Evolutionary conservation across 352 stramenopile genomes (phyloP).

Genomic region (Stephanocyclus meneghinianus): DNA sequence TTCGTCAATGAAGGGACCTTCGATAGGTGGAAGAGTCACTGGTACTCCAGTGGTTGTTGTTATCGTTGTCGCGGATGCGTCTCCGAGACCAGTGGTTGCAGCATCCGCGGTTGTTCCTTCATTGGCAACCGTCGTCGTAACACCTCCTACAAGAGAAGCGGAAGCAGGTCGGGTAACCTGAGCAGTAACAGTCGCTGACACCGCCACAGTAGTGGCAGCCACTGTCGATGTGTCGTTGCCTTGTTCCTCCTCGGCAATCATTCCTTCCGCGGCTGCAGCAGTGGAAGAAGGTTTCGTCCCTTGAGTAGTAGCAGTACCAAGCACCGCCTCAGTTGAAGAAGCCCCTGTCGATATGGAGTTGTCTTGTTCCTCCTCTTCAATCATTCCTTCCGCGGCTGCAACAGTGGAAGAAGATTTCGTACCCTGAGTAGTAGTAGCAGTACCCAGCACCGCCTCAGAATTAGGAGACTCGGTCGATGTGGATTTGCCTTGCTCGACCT

Average conservation of each 20-base stretch:
- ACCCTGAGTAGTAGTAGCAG: conserved; percentile 1
- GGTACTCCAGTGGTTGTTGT: not conserved
- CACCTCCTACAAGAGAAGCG: not conserved
- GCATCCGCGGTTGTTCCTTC: not conserved
- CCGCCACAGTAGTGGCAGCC: not conserved
- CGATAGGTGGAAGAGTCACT: conserved; percentile 14
- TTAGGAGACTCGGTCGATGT: not conserved
- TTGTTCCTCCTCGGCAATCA: not conserved
- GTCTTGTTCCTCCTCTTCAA: not conserved
- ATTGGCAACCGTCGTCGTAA: not conserved
- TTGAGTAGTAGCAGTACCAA: not conserved
- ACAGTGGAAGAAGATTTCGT: not conserved
- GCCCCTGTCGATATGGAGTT: not conserved
- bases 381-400: not conserved
- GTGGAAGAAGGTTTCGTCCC: not conserved
- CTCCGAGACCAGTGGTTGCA: not conserved
- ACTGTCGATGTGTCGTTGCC: not conserved
- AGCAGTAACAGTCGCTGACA: not conserved
- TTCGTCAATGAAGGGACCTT: conserved; percentile 43
- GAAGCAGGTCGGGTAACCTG: not conserved
- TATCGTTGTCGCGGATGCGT: not conserved
- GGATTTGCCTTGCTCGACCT: not conserved
- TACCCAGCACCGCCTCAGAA: not conserved
- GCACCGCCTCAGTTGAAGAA: not conserved
- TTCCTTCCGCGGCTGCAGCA: not conserved